A percentile compares a stretch with the other conserved stretches of the same genome.
These are phyloP conservation scores for Nigrospora oryzae DNA, from an alignment of 2,329 filamentous ascomycete species.

Conservation along the genomic window DNA sequence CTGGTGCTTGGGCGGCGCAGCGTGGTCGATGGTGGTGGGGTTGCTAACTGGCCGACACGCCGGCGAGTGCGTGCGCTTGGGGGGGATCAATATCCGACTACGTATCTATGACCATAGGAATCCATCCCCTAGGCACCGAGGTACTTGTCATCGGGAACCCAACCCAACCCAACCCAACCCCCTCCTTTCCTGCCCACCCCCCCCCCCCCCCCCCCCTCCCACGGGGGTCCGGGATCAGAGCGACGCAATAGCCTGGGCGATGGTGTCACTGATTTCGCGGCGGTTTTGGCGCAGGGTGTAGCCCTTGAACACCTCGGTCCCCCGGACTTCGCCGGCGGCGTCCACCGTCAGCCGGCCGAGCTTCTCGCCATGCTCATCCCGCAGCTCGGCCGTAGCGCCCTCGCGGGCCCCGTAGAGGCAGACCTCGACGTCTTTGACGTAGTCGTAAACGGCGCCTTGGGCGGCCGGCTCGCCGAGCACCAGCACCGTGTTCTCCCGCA, in stretches of 20 bases:
- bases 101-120: too few species aligned
- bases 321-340: conserved; percentile 28
- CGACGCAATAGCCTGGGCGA: conserved; percentile 11
- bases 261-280: conserved; percentile 12
- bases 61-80: too few species aligned
- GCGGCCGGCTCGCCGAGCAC: conserved; percentile 32
- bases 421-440: conserved; percentile 36
- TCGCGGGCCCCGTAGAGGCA: conserved; percentile 31
- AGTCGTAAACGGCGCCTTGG: conserved; percentile 37
- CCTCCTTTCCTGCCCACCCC: too few species aligned
- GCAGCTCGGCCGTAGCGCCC: conserved; percentile 31
- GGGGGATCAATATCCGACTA: background rate
- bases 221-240: conserved; percentile 7
- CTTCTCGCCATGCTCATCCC: conserved; percentile 31
- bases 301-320: conserved; percentile 30
- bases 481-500: conserved; percentile 43
- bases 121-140: too few species aligned
- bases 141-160: too few species aligned
- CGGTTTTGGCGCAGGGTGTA: conserved; percentile 11
- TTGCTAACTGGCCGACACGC: too few species aligned
- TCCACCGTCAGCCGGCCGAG: conserved; percentile 31
- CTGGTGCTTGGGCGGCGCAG: too few species aligned
- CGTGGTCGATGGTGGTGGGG: background rate
- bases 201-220: too few species aligned
- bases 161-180: too few species aligned